Percentiles rank a stretch among this genome's conserved stretches.
These are phyloP conservation scores for Tuber borchii DNA, from an alignment of 495 filamentous ascomycete species.

Conservation along the genomic window DNA sequence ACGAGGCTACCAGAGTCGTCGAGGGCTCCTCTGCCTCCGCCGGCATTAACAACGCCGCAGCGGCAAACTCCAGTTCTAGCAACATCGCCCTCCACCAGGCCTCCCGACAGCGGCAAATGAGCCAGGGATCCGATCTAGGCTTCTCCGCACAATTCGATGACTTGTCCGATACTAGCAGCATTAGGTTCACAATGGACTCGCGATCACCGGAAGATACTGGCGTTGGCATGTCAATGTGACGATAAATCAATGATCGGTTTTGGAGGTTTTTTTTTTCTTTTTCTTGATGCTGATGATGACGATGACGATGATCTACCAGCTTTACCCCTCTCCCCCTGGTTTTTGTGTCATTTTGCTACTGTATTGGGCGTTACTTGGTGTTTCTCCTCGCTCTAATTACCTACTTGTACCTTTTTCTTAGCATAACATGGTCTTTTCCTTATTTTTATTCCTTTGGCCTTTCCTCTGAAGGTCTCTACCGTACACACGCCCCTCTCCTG, in stretches of 20 bases:
- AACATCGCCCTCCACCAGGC: neutral
- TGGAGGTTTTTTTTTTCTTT: neutral
- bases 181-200: neutral
- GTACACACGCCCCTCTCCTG: neutral
- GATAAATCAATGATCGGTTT: neutral
- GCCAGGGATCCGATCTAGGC: neutral
- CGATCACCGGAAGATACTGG: neutral
- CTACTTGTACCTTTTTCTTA: constrained; percentile 24
- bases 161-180: neutral
- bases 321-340: neutral
- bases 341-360: constrained; percentile 27
- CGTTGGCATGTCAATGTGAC: neutral
- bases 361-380: constrained; percentile 39
- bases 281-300: constrained; percentile 4
- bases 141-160: constrained; percentile 2
- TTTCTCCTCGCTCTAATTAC: constrained; percentile 18
- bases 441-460: neutral
- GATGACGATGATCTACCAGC: constrained; percentile 8
- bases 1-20: constrained; percentile 40
- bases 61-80: constrained; percentile 10
- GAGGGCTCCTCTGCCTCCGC: constrained; percentile 21
- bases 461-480: neutral
- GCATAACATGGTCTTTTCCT: constrained; percentile 6
- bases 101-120: neutral
- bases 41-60: constrained; percentile 10